phyloP scores from a whole-genome alignment of 164 flowering plant species.

The Berberis vulgaris region DNA sequence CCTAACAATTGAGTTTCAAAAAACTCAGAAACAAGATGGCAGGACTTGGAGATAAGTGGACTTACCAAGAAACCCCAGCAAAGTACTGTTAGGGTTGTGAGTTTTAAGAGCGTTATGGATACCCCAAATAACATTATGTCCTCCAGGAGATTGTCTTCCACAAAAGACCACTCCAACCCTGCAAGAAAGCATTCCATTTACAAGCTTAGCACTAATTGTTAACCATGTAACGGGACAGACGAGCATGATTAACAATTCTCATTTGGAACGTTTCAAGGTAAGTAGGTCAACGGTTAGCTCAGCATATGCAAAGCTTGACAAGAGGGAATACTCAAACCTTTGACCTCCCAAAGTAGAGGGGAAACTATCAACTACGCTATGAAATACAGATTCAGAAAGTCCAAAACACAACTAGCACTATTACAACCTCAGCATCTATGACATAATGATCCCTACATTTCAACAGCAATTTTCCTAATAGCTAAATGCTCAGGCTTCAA shows the following conservation, averaged over 20 bases:
- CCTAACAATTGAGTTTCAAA: background rate
- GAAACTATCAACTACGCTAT: background rate
- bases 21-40: background rate
- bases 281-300: too few species aligned
- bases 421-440: too few species aligned
- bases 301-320: background rate
- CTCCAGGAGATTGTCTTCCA: slow-evolving; percentile 99
- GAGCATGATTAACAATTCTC: background rate
- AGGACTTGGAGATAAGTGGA: background rate
- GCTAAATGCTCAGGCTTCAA: too few species aligned
- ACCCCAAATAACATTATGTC: slow-evolving; percentile 98
- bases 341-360: background rate
- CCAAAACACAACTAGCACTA: too few species aligned
- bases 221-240: background rate
- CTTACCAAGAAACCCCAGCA: slow-evolving; percentile 92
- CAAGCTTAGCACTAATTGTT: background rate
- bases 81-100: slow-evolving; percentile 63
- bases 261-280: too few species aligned
- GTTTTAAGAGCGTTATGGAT: slow-evolving; percentile 63
- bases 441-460: background rate
- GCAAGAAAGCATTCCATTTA: slow-evolving; percentile 4
- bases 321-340: background rate
- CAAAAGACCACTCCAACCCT: slow-evolving; percentile 96
- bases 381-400: too few species aligned
- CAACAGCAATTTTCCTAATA: background rate